These are phyloP conservation scores for Aspergillus aculeatinus DNA, from an alignment of 2,329 filamentous ascomycete genomes.

Conservation along the genomic window DNA sequence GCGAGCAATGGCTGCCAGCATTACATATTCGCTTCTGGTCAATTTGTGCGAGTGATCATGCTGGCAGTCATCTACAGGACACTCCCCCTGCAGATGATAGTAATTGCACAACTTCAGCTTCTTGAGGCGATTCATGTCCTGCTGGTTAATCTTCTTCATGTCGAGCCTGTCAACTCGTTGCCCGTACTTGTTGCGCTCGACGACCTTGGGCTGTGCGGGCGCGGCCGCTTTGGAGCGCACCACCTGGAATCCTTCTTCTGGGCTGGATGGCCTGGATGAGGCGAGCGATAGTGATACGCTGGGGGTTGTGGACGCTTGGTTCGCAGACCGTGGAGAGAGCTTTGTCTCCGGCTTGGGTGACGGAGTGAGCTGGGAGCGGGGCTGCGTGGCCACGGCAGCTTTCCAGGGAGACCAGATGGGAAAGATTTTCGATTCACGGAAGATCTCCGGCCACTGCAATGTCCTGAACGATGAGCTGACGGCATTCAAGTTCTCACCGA, in stretches of 20 bases:
- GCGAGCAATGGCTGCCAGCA: conserved; percentile 59
- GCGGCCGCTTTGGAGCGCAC: conserved; percentile 36
- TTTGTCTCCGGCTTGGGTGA: conserved; percentile 36
- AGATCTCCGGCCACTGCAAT: conserved; percentile 53
- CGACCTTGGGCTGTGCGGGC: conserved; percentile 32
- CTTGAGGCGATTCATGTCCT: conserved; percentile 60
- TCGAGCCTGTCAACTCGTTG: conserved; percentile 58
- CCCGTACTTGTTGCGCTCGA: conserved; percentile 58
- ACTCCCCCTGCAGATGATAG: conserved; percentile 59
- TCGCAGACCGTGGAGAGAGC: conserved; percentile 38
- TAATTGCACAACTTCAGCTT: conserved; percentile 64
- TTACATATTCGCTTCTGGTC: conserved; percentile 52
- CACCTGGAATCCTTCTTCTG: conserved; percentile 38
- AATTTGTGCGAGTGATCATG: conserved; percentile 56
- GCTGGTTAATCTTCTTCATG: conserved; percentile 52
- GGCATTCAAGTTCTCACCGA: conserved; percentile 52
- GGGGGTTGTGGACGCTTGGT: conserved; percentile 39
- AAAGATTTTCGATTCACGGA: conserved; percentile 54
- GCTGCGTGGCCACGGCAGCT: conserved; percentile 28
- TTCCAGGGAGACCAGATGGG: conserved; percentile 37
- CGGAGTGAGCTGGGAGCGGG: conserved; percentile 33
- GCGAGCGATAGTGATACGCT: conserved; percentile 36
- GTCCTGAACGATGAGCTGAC: conserved; percentile 51
- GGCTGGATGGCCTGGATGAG: conserved; percentile 37
- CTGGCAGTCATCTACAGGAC: conserved; percentile 55